phyloP scores from a whole-genome alignment of 2,329 filamentous ascomycete genomes.

The Biscogniauxia mediterranea region DNA sequence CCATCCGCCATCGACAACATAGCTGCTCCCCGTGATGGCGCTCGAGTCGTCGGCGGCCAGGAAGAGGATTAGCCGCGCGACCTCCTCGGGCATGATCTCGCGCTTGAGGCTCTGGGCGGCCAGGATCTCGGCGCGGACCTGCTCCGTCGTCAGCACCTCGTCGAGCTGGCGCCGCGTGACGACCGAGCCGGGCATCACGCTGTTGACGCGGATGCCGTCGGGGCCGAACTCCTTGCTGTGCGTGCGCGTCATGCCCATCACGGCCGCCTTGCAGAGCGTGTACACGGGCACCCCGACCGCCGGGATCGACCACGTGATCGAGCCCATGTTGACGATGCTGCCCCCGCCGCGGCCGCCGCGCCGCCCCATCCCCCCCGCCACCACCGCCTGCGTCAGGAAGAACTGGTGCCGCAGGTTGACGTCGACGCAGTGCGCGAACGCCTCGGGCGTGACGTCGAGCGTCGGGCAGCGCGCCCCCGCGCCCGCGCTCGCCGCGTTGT shows the following conservation, averaged over 20 bases:
- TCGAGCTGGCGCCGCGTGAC: conserved; percentile 44
- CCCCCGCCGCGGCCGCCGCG: conserved; percentile 27
- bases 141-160: conserved; percentile 40
- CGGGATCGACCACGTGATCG: conserved; percentile 39
- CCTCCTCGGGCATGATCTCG: conserved; percentile 40
- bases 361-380: conserved; percentile 33
- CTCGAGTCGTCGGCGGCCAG: conserved; percentile 45
- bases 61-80: conserved; percentile 46
- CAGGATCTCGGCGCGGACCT: conserved; percentile 38
- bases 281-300: conserved; percentile 34
- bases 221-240: conserved; percentile 38
- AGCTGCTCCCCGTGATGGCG: conserved; percentile 44
- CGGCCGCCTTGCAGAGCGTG: conserved; percentile 38
- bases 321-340: conserved; percentile 42
- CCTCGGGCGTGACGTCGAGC: conserved; percentile 37
- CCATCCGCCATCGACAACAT: conserved; percentile 39
- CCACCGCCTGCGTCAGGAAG: conserved; percentile 41
- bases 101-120: conserved; percentile 42
- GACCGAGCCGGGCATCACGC: conserved; percentile 48
- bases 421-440: conserved; percentile 43
- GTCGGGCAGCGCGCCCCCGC: conserved; percentile 30
- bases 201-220: conserved; percentile 43
- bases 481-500: conserved; percentile 35
- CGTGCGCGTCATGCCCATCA: conserved; percentile 39
- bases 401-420: conserved; percentile 46